Conservation (phyloP, 495 filamentous ascomycete genomes). For the Aspergillus nanangensis region DNA sequence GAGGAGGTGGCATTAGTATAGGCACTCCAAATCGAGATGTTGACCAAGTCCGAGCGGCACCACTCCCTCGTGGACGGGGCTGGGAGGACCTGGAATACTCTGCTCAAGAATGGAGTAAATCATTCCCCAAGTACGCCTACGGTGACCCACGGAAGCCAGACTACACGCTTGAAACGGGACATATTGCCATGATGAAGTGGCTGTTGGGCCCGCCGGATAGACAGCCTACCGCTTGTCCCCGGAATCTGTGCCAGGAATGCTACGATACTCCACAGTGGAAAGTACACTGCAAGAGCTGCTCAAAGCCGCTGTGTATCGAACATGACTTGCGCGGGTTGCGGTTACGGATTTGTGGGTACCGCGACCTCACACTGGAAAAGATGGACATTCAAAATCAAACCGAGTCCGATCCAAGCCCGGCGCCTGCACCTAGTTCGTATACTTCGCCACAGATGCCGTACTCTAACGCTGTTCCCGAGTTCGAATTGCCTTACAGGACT, state of each 20-base stretch:
- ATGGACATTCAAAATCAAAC: slow-evolving; percentile 31
- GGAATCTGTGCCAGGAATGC: slow-evolving; percentile 57
- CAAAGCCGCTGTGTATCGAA: slow-evolving; percentile 55
- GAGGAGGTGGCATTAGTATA: slow-evolving; percentile 58
- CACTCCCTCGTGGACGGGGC: slow-evolving; percentile 48
- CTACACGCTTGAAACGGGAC: slow-evolving; percentile 38
- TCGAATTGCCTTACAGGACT: slow-evolving; percentile 30
- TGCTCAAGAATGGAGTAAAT: slow-evolving; percentile 40
- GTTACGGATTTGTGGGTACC: slow-evolving; percentile 56
- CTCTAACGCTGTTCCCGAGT: slow-evolving; percentile 13
- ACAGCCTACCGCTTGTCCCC: slow-evolving; percentile 47
- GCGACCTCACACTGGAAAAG: slow-evolving; percentile 52
- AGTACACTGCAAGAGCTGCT: slow-evolving; percentile 53
- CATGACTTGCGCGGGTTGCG: slow-evolving; percentile 58
- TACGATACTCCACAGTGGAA: slow-evolving; percentile 56
- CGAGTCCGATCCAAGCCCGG: slow-evolving; percentile 9
- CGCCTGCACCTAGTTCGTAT: not conserved
- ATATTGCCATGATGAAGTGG: slow-evolving; percentile 50
- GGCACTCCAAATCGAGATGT: slow-evolving; percentile 48
- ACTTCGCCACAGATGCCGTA: slow-evolving; percentile 7
- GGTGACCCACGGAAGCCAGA: slow-evolving; percentile 39
- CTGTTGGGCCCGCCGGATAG: slow-evolving; percentile 42
- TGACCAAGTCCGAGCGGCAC: slow-evolving; percentile 53
- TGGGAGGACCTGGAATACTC: slow-evolving; percentile 54
- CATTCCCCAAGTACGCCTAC: slow-evolving; percentile 40